Conservation (phyloP, 352 stramenopile genomes). For the Phytophthora podocarpi region DNA sequence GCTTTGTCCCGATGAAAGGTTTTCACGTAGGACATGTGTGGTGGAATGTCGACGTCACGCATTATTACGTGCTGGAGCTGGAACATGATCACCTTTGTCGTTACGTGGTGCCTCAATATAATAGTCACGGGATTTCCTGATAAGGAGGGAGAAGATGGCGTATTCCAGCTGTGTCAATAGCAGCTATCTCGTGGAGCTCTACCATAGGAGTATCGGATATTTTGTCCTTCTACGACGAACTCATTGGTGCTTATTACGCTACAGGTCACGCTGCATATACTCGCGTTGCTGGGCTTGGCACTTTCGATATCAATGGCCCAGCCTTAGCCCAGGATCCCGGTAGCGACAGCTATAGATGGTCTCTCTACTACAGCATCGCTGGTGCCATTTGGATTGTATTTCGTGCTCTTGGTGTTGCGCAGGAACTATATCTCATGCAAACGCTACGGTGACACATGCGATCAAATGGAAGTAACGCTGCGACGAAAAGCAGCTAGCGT, state of each 20-base stretch:
- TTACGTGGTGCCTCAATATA: slow-evolving; percentile 10
- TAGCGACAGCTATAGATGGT: slow-evolving; percentile 5
- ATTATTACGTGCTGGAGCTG: slow-evolving; percentile 5
- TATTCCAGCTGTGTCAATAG: not conserved
- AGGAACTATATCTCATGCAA: slow-evolving; percentile 5
- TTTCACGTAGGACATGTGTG: slow-evolving; percentile 9
- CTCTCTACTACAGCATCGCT: slow-evolving; percentile 1
- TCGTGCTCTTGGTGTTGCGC: slow-evolving; percentile 4
- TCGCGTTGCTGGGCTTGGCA: not conserved
- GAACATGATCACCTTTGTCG: not conserved
- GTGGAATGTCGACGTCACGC: slow-evolving; percentile 9
- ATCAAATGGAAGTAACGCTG: not conserved
- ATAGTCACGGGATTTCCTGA: slow-evolving; percentile 2
- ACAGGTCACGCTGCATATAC: slow-evolving; percentile 6
- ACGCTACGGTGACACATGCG: slow-evolving; percentile 7
- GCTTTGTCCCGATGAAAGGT: slow-evolving; percentile 3
- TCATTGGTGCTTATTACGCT: slow-evolving; percentile 1
- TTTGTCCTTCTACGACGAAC: slow-evolving; percentile 11
- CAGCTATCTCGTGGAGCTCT: slow-evolving; percentile 6
- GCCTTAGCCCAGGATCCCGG: not conserved
- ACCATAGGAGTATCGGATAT: slow-evolving; percentile 15
- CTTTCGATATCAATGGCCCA: slow-evolving; percentile 9
- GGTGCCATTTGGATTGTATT: slow-evolving; percentile 7
- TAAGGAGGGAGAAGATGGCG: not conserved
- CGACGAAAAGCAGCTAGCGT: not conserved